Base-by-base conservation (phyloP, 805 yeast species). In the Schizosaccharomyces japonicus region DNA sequence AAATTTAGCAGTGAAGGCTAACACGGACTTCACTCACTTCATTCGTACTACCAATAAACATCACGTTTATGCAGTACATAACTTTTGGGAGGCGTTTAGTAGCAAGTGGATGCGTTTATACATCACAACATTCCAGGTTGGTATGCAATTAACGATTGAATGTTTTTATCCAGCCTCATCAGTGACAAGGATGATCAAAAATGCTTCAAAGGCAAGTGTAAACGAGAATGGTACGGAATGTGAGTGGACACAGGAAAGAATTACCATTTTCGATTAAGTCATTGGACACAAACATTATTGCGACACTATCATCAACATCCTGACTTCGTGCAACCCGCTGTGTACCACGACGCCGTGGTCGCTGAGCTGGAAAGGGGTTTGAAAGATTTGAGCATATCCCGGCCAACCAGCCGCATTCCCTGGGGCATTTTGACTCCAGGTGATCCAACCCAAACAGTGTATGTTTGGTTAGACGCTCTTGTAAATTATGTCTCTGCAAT, bases 381-480 rank as follows among this genome's bases (percentile, higher is more conserved):
- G 3, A 59, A 64, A 0, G 95, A 87, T 58, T 66, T 90, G 44
- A 80, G 94, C n/a, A 69, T 90, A 2, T 84, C 95, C 0, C 66
- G 98, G 52, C 95, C 96, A 0, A 57, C 75, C 0, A 63, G 75
- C 7, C 66, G 98, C 50, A 66, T 84, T 36, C 63, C 69, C 28
- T 90, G 98, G 98, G 95, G 95, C 0, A 78, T 90, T 25, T 72
- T 72, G 5, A 95, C 87, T 1, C 96, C 98, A 1, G 66, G 68
- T 21, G 94, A 85, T 56, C 62, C 68, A 0, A 56, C 75, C 0
- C 96, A 87, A 58, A 77, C 71, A 45, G 75, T 90, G 48, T 90
- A 90, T 56, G 98, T 90, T 13, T 90, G 98, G 98, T 78, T 90
- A 50, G 98, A 90, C 63, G 98, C 98, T 0, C 66, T 90, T 42